Conservation (phyloP, 2,329 filamentous ascomycete species). For the Sphaerulina populicola region DNA sequence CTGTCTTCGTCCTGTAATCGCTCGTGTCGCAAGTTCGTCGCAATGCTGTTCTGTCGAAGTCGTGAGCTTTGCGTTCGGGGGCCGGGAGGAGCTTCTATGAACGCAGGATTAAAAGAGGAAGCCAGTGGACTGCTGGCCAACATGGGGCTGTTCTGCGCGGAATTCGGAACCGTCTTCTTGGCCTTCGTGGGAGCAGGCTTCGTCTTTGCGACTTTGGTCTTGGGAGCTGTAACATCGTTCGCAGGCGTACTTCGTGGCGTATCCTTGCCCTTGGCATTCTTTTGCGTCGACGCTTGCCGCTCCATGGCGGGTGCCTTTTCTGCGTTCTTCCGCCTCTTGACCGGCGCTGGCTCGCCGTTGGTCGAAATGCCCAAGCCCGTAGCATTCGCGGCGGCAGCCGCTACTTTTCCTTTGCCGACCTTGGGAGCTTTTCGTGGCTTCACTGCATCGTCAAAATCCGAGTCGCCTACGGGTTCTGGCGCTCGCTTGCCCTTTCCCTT, state of each 20-base stretch:
- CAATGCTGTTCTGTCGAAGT: constrained; percentile 66
- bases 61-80: constrained; percentile 60
- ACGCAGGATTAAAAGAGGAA: constrained; percentile 52
- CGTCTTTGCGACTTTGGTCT: constrained; percentile 61
- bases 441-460: constrained; percentile 62
- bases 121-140: constrained; percentile 44
- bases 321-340: constrained; percentile 74
- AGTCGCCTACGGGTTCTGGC: constrained; percentile 57
- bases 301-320: constrained; percentile 60
- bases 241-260: constrained; percentile 63
- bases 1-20: constrained; percentile 37
- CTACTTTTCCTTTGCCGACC: constrained; percentile 56
- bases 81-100: constrained; percentile 60
- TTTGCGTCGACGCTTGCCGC: constrained; percentile 53
- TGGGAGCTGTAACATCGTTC: constrained; percentile 60
- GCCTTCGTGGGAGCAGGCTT: constrained; percentile 54
- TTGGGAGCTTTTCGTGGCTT: constrained; percentile 56
- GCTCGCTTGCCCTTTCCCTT: constrained; percentile 58
- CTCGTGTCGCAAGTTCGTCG: constrained; percentile 34
- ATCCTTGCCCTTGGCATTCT: constrained; percentile 35
- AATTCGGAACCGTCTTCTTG: constrained; percentile 64
- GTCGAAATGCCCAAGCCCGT: constrained; percentile 54
- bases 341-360: constrained; percentile 56
- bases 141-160: constrained; percentile 34
- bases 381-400: constrained; percentile 40